Evolutionary conservation across 1,139 yeast species (phyloP), one percentile per base, ranked within the genome.

Genomic region (Sugiyamaella paludigena): DNA sequence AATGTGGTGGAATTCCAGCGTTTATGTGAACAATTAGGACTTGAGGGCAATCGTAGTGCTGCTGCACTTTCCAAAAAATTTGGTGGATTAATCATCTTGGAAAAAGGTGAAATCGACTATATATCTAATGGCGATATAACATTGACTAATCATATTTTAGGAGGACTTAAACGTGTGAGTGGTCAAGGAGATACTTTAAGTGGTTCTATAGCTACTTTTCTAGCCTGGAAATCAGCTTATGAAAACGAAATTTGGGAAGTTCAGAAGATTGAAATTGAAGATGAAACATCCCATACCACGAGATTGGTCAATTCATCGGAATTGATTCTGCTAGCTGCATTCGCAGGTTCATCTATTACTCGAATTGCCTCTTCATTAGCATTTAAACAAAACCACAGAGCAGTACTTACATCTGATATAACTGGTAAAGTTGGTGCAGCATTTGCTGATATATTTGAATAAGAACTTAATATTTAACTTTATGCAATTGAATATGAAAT

Each of bases 121-220:
- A 83, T 89, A 26, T 84, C 81, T 11, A 72, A 76, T 49, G 78
- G 78, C 5, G 36, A 45, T 4, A 39, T 35, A 5, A 57, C 63
- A 0, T 49, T 69, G 28, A 43, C 43, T 2, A 64, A 62, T 45
- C 58, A 61, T 36, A 62, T 72, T 19, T 59, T 66, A 15, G 98
- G 98, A 0, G 83, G 92, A 11, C 66, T 69, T 46, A 83, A 84
- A 58, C 73, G 95, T 27, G 88, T 83, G 8, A 91, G 94, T n/a
- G 95, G 95, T 0, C 95, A 87, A 66, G 95, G 95, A 10, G 95
- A 87, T 59, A 82, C 94, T 0, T 65, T 87, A 39, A 76, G 87
- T 1, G 95, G 95, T 0, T 71, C 84, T 15, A 68, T 84, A 24
- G 86, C 86, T 6, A 81, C 92, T 0, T 70, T 87, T 57, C 58